Evolutionary conservation across 202 grass and related monocot genomes (phyloP).

Genomic region (Panicum virgatum): DNA sequence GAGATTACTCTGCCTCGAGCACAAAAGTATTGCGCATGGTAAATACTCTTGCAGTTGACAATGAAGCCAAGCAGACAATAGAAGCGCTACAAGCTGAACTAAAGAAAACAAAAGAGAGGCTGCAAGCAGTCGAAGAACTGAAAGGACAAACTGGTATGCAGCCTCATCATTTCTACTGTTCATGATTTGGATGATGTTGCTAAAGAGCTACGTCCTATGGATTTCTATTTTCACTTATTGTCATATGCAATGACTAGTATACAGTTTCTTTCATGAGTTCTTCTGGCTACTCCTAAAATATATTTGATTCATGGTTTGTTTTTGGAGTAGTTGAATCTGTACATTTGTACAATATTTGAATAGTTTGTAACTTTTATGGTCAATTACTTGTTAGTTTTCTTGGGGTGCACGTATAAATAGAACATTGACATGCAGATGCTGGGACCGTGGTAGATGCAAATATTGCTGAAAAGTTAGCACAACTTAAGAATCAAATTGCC

Average conservation of each 20-base stretch:
- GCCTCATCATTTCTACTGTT: slow-evolving; percentile 23
- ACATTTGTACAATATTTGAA: slow-evolving; percentile 18
- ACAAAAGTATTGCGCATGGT: slow-evolving; percentile 97
- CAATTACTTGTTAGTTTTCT: slow-evolving; percentile 27
- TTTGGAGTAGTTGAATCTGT: not conserved
- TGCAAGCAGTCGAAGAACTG: slow-evolving; percentile 94
- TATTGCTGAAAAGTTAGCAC: slow-evolving; percentile 89
- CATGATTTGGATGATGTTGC: slow-evolving; percentile 4
- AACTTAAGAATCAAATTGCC: slow-evolving; percentile 95
- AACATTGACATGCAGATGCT: slow-evolving; percentile 50
- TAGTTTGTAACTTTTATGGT: slow-evolving; percentile 8
- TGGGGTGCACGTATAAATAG: slow-evolving; percentile 2
- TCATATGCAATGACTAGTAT: slow-evolving; percentile 3
- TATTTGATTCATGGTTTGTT: not conserved
- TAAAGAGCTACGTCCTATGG: not conserved
- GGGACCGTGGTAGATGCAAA: slow-evolving; percentile 61
- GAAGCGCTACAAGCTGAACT: slow-evolving; percentile 86
- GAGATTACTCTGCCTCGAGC: slow-evolving; percentile 85
- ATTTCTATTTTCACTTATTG: slow-evolving; percentile 9
- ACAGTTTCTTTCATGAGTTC: not conserved
- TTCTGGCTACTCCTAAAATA: slow-evolving; percentile 5
- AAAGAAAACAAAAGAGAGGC: slow-evolving; percentile 88
- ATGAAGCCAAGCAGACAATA: slow-evolving; percentile 97
- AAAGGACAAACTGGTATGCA: slow-evolving; percentile 83
- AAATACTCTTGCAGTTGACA: slow-evolving; percentile 89